Evolutionary conservation across 1,284 basidiomycete genomes (phyloP), one percentile per base, ranked within the genome.

Genomic region (Papiliotrema flavescens): DNA sequence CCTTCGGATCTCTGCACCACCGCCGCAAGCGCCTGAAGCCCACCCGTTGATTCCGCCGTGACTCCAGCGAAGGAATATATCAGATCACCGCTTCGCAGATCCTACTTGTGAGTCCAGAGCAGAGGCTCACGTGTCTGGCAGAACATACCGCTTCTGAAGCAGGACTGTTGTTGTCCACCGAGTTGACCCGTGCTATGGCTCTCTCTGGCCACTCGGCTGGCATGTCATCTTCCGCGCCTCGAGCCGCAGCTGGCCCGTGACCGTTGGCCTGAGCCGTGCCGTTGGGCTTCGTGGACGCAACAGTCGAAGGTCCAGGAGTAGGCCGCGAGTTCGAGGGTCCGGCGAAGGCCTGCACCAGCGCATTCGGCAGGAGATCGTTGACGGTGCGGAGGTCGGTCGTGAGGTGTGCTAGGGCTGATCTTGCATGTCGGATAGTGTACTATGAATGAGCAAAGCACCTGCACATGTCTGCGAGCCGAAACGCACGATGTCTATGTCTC

Each of bases 1-100:
- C 89, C 85, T 75, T 94, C 89, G 45, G 83, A 86, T 3, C 78
- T 75, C 20, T 79, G 73, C 2, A 93, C 90, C n/a, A 90, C 71
- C 6, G 83, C 80, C 0, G 85, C 86, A 37, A 94, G 74, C 17
- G 85, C 84, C 56, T 85, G 82, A 41, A 93, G 71, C 15, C 61
- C 62, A 19, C 60, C 64, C 22, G 54, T 57, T 2, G 45, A 35
- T 22, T 14, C 36, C 7, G 80, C 71, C 7, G 82, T 84, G 49
- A 92, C 76, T 36, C 78, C 76, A 0, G 85, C 88, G 70, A 93
- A 92, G 54, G 85, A 84, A 36, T 88, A 64, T 39, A 92, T 79
- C 24, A 88, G 77, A 72, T 91, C 90, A 47, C 84, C 84, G 46
- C 82, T 79, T 62, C 80, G 78, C 47, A 92, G 75, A 20, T 85